phyloP scores from a whole-genome alignment of 805 yeast species.

The Candida oleophila region DNA sequence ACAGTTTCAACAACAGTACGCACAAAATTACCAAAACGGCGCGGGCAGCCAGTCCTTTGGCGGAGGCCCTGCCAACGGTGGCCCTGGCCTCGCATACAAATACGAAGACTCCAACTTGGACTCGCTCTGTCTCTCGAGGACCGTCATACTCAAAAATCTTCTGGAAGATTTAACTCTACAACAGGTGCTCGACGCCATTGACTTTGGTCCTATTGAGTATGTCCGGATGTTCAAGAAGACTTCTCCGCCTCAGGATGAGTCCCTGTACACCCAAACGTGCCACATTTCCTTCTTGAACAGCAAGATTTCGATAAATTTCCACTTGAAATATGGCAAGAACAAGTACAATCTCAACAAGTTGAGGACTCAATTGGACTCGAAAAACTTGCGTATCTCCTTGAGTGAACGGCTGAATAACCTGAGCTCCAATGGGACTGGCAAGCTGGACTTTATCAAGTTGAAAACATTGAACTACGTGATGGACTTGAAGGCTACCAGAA shows the following conservation, averaged over 20 bases:
- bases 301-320: conserved; percentile 30
- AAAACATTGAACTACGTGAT: conserved; percentile 41
- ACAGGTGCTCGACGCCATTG: conserved; percentile 45
- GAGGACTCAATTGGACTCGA: conserved; percentile 23
- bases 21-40: background rate
- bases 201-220: conserved; percentile 63
- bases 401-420: conserved; percentile 18
- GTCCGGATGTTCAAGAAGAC: conserved; percentile 41
- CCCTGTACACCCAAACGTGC: conserved; percentile 24
- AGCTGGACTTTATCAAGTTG: conserved; percentile 35
- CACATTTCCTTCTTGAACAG: conserved; percentile 37
- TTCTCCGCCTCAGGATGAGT: conserved; percentile 25
- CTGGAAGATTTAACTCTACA: conserved; percentile 21
- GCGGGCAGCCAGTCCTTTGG: background rate
- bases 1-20: conserved; percentile 15
- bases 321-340: conserved; percentile 30
- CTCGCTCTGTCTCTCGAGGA: conserved; percentile 36
- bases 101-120: conserved; percentile 19
- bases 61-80: background rate
- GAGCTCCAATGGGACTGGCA: conserved; percentile 4
- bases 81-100: background rate
- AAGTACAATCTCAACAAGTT: conserved; percentile 21
- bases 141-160: conserved; percentile 32
- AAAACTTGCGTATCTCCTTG: conserved; percentile 26
- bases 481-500: conserved; percentile 40